Evolutionary conservation across 1,284 basidiomycete genomes (phyloP).

Genomic region (Leucoagaricus sp.): DNA sequence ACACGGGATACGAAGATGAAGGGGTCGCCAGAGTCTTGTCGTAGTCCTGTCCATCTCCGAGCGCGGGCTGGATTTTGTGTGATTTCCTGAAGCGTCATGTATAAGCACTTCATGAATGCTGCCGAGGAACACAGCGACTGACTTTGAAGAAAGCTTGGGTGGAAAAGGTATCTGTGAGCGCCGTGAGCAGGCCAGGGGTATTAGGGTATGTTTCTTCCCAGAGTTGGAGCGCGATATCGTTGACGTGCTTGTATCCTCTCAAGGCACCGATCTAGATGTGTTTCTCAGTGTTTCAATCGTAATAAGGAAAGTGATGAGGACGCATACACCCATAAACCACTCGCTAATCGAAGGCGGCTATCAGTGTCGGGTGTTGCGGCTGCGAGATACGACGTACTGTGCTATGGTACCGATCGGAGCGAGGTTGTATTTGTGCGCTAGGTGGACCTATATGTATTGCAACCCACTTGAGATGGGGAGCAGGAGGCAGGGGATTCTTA

Average conservation of each 20-base stretch:
- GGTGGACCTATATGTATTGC: conserved; percentile 57
- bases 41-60: conserved; percentile 73
- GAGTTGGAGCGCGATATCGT: conserved; percentile 72
- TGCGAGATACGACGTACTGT: conserved; percentile 59
- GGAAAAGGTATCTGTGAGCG: conserved; percentile 93
- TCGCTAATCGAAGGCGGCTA: conserved; percentile 62
- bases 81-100: conserved; percentile 54
- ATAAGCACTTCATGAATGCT: neutral
- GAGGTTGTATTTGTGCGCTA: conserved; percentile 76
- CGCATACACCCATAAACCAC: conserved; percentile 92
- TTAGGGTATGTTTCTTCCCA: conserved; percentile 81
- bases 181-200: conserved; percentile 57
- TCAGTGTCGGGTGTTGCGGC: neutral
- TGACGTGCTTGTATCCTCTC: conserved; percentile 78
- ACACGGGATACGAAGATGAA: conserved; percentile 74
- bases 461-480: neutral
- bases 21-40: conserved; percentile 94
- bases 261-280: conserved; percentile 83
- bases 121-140: conserved; percentile 16
- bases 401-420: conserved; percentile 84
- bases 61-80: conserved; percentile 59
- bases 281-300: too few relatives aligned
- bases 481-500: too few relatives aligned
- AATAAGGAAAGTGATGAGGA: too few relatives aligned
- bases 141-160: conserved; percentile 82